These are phyloP conservation scores for Daldinia bambusicola DNA, from an alignment of 495 filamentous ascomycete species.

Conservation along the genomic window DNA sequence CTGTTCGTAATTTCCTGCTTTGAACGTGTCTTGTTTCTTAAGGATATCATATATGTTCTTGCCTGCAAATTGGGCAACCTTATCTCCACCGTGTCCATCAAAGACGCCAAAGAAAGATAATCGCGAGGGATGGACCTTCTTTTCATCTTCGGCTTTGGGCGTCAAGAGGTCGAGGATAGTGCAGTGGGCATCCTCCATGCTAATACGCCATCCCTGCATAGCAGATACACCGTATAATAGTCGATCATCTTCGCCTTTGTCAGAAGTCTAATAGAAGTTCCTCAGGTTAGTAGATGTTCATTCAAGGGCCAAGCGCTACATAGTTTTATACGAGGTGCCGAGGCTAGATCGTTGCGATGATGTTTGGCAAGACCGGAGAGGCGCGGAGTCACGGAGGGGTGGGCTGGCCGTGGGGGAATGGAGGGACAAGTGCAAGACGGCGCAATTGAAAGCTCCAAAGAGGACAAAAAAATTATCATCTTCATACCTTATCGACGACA, in stretches of 20 bases:
- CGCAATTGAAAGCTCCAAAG: slow-evolving; percentile 34
- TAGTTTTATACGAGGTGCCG: slow-evolving; percentile 34
- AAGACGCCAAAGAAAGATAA: slow-evolving; percentile 98
- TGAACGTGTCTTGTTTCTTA: slow-evolving; percentile 92
- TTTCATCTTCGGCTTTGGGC: slow-evolving; percentile 64
- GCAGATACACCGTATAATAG: slow-evolving; percentile 92
- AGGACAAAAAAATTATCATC: slow-evolving; percentile 16
- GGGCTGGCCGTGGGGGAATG: slow-evolving; percentile 6
- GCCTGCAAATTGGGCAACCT: slow-evolving; percentile 92
- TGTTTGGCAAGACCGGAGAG: slow-evolving; percentile 38
- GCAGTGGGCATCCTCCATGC: slow-evolving; percentile 98
- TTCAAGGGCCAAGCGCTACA: slow-evolving; percentile 10
- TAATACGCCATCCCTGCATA: slow-evolving; percentile 99
- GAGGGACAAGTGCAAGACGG: slow-evolving; percentile 11
- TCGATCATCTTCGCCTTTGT: slow-evolving; percentile 90
- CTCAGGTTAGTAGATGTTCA: slow-evolving; percentile 15
- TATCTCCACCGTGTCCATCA: slow-evolving; percentile 96
- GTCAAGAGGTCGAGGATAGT: slow-evolving; percentile 84
- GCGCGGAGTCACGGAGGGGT: slow-evolving; percentile 41
- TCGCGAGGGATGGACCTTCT: slow-evolving; percentile 73
- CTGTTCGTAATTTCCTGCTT: slow-evolving; percentile 90
- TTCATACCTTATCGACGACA: slow-evolving; percentile 95
- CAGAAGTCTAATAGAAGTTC: slow-evolving; percentile 72
- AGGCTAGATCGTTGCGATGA: slow-evolving; percentile 30
- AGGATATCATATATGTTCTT: slow-evolving; percentile 94